Evolutionary conservation across 1,284 basidiomycete genomes (phyloP), one percentile per base, ranked within the genome.

Genomic region (Pseudomicrostroma phylloplanum): DNA sequence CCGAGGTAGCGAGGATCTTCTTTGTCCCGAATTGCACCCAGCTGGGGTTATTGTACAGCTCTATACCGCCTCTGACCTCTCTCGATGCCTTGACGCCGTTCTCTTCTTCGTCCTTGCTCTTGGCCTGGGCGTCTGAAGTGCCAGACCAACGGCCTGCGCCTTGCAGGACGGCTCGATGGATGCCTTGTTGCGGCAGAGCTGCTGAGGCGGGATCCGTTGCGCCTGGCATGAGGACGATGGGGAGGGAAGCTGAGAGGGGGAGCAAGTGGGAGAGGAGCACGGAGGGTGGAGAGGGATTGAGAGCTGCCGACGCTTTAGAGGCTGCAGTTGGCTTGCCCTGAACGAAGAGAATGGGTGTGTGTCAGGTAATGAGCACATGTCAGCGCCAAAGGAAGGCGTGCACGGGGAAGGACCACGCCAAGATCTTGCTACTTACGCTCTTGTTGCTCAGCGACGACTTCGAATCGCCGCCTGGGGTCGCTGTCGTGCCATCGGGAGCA

Each of bases 81-180:
- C 30, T 36, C 9, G 30, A 9, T 21, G 15, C 17, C 12, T 48
- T 48, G 6, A n/a, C 43, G 15, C 43, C 43, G 6, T 48, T 48
- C 23, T 19, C 51, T 2, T 2, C 51, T 13, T 54, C 51, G 6
- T 54, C 51, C 13, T 25, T 25, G 51, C 51, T 25, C 13, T 54
- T 25, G 17, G 21, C 6, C 8, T 6, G 4, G 13, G 19, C 26
- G 8, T 54, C 25, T 19, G 21, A 8, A 48, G 15, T 4, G 43
- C 17, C 21, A 15, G 51, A 15, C 51, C 51, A 54, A 6, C 26
- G 19, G 30, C 67, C 64, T 21, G 82, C 80, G 0, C 84, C 82
- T 21, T 90, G 89, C 66, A 99, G 89, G 86, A 99, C 92, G 4
- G 90, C 89, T 53, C 87, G 86, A 43, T 96, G 96, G 70, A 98